A percentile compares a stretch with the other conserved stretches of the same genome.
These are phyloP conservation scores for Fragilaria crotonensis DNA, from an alignment of 108 stramenopile species.

Conservation along the genomic window DNA sequence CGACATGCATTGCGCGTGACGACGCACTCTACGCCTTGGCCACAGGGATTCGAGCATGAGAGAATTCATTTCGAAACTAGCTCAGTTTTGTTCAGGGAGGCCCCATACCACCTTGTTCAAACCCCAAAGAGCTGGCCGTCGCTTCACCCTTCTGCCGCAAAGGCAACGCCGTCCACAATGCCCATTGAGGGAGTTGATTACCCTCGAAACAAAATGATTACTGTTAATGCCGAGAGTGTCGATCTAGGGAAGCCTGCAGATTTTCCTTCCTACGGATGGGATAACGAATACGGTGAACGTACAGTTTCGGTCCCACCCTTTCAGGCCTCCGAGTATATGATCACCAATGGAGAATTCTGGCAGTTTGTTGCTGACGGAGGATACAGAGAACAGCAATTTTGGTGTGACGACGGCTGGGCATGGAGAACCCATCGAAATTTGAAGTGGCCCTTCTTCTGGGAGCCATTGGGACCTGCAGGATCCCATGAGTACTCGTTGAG, in stretches of 20 bases:
- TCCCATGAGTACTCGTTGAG: slow-evolving; percentile 83
- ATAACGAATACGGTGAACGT: slow-evolving; percentile 92
- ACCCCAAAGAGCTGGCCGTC: slow-evolving; percentile 74
- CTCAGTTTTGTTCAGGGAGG: slow-evolving; percentile 87
- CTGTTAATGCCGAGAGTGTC: slow-evolving; percentile 38
- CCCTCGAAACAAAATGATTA: slow-evolving; percentile 61
- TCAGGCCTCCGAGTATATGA: slow-evolving; percentile 76
- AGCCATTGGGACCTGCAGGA: slow-evolving; percentile 73
- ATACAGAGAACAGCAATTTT: slow-evolving; percentile 66
- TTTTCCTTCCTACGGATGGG: slow-evolving; percentile 93
- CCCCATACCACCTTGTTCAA: slow-evolving; percentile 76
- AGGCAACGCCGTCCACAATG: slow-evolving; percentile 23
- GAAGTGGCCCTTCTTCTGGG: slow-evolving; percentile 94
- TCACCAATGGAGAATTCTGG: slow-evolving; percentile 92
- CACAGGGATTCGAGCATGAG: slow-evolving; percentile 84
- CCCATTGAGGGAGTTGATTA: slow-evolving; percentile 56
- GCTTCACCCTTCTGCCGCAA: slow-evolving; percentile 58
- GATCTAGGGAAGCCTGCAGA: slow-evolving; percentile 80
- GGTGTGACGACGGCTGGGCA: slow-evolving; percentile 92
- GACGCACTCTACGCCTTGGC: neutral
- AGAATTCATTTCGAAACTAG: slow-evolving; percentile 95
- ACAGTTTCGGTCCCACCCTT: slow-evolving; percentile 72
- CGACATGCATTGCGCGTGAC: no score
- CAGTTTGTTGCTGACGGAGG: slow-evolving; percentile 92
- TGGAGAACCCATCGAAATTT: slow-evolving; percentile 88